Conservation (phyloP, 257 asterid genomes). For the Nicotiana tomentosiformis region DNA sequence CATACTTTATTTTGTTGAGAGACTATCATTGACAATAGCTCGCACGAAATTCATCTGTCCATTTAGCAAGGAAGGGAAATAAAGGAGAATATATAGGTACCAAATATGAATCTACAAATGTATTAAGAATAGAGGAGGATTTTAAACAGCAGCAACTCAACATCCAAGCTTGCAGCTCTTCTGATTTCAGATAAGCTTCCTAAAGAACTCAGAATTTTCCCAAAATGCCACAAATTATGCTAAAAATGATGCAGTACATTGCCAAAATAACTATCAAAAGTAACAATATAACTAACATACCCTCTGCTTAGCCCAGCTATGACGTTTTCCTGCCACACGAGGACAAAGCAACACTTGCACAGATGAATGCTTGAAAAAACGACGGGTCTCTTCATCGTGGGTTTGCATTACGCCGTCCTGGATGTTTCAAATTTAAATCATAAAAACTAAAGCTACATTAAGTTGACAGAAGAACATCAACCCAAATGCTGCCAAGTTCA, state of each 20-base stretch:
- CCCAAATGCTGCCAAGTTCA: background rate
- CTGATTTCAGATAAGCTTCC: background rate
- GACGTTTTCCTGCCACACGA: constrained; percentile 94
- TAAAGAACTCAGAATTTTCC: background rate
- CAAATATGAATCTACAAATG: background rate
- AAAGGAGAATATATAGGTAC: background rate
- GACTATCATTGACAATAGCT: no score
- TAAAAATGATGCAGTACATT: background rate
- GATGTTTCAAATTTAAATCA: background rate
- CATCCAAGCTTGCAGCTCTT: background rate
- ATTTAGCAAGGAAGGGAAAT: background rate
- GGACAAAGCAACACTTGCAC: constrained; percentile 96
- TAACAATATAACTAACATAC: constrained; percentile 26
- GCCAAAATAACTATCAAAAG: background rate
- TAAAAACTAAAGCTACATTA: background rate
- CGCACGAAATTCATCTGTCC: background rate
- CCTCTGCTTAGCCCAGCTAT: constrained; percentile 91
- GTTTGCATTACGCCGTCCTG: constrained; percentile 99
- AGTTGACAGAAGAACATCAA: background rate
- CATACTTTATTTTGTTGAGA: background rate
- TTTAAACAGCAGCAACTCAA: background rate
- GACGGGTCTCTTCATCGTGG: constrained; percentile 96
- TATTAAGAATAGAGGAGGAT: background rate
- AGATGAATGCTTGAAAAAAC: constrained; percentile 84
- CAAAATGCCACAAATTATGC: background rate